These are phyloP conservation scores for Diaporthe aspalathi DNA, from an alignment of 2,329 filamentous ascomycete species.

Conservation along the genomic window DNA sequence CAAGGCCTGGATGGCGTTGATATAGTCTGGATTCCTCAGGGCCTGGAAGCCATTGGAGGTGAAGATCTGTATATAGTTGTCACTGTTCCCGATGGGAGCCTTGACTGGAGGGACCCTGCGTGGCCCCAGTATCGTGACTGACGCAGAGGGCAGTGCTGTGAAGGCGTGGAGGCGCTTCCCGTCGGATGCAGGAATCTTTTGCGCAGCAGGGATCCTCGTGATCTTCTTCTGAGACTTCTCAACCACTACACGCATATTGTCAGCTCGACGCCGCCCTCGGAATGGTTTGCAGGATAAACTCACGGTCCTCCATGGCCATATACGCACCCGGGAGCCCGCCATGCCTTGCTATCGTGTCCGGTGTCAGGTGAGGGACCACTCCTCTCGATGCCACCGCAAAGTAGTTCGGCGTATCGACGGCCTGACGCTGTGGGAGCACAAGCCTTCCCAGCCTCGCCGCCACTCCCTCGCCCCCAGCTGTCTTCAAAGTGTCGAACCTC, in stretches of 20 bases:
- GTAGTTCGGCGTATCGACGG: constrained; percentile 86
- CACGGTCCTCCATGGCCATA: constrained; percentile 92
- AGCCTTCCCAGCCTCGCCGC: constrained; percentile 76
- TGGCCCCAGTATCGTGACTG: constrained; percentile 78
- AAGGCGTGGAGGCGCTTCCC: constrained; percentile 78
- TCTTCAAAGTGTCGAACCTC: constrained; percentile 61
- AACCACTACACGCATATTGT: constrained; percentile 58
- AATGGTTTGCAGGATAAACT: constrained; percentile 49
- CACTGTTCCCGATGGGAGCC: constrained; percentile 77
- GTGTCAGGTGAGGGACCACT: constrained; percentile 86
- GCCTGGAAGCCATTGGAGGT: constrained; percentile 88
- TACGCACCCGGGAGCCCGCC: constrained; percentile 78
- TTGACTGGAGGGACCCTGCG: constrained; percentile 81
- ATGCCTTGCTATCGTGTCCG: constrained; percentile 79
- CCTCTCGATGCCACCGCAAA: constrained; percentile 85
- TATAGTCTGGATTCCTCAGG: constrained; percentile 77
- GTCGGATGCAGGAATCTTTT: constrained; percentile 50
- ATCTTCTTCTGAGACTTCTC: constrained; percentile 56
- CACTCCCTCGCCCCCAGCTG: constrained; percentile 52
- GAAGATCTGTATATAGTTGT: constrained; percentile 78
- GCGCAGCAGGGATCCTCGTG: constrained; percentile 59
- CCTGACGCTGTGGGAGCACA: constrained; percentile 67
- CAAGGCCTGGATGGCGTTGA: constrained; percentile 71
- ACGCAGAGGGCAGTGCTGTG: constrained; percentile 74
- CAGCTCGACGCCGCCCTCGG: not conserved